A percentile compares a stretch with the other conserved stretches of the same genome.
Evolutionary conservation across 345 rosid species (phyloP).

Genomic region (Citrus maxima): DNA sequence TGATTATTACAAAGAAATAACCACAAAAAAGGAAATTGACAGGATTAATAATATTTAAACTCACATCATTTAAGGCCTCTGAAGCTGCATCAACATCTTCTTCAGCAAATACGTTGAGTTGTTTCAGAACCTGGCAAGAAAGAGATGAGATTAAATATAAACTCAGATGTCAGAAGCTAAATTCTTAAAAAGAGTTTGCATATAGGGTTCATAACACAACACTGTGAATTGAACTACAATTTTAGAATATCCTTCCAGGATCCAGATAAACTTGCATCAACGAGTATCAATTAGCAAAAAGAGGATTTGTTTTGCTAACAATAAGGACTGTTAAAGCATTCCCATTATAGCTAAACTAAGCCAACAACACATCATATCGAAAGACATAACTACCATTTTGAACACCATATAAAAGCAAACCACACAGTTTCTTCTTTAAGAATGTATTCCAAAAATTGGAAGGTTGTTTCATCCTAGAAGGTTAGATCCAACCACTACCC

Average conservation of each 20-base stretch:
- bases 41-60: conserved; percentile 2
- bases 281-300: neutral
- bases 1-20: neutral
- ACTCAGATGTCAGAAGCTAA: neutral
- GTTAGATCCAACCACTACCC: too few relatives aligned
- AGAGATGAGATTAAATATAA: conserved; percentile 4
- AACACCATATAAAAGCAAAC: neutral
- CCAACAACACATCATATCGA: neutral
- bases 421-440: neutral
- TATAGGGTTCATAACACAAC: neutral
- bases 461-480: neutral
- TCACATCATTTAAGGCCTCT: conserved; percentile 84
- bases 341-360: neutral
- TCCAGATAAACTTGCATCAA: neutral
- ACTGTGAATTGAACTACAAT: neutral
- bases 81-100: conserved; percentile 69
- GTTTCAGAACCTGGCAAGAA: conserved; percentile 52
- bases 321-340: neutral
- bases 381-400: neutral
- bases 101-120: conserved; percentile 72
- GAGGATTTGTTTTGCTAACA: neutral
- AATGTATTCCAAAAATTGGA: neutral
- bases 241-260: neutral
- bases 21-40: neutral
- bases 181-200: neutral